These are phyloP conservation scores for Pittosporum tobira DNA, from an alignment of 129 eudicot genomes.

Conservation along the genomic window DNA sequence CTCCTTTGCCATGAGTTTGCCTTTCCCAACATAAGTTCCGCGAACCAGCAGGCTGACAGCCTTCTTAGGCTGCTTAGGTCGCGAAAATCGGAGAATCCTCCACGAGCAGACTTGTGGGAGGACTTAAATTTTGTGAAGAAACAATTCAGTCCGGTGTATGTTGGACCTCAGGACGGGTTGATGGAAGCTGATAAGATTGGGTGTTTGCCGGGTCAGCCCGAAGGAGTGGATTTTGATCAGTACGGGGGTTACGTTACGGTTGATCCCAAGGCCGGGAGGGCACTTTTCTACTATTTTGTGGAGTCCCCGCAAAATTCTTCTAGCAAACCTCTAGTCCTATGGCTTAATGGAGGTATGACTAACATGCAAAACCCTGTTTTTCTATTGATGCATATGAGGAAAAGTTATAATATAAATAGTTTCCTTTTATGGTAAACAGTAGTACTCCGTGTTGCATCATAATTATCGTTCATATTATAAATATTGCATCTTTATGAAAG, in stretches of 20 bases:
- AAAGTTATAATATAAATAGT: too few relatives aligned
- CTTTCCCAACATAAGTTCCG: too few relatives aligned
- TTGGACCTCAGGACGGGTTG: conserved; percentile 16
- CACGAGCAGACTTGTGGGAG: background rate
- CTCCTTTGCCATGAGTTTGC: background rate
- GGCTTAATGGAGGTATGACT: conserved; percentile 21
- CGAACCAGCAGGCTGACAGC: background rate
- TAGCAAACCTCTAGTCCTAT: conserved; percentile 26
- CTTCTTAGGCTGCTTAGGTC: background rate
- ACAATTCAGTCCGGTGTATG: background rate
- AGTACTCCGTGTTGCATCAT: too few relatives aligned
- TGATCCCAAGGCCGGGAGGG: conserved; percentile 21
- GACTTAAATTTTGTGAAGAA: background rate
- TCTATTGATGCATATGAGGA: too few relatives aligned
- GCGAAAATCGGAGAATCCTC: background rate
- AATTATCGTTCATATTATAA: too few relatives aligned
- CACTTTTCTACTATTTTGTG: conserved; percentile 30
- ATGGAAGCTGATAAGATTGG: conserved; percentile 21
- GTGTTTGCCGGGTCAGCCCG: conserved; percentile 30
- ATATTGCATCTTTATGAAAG: too few relatives aligned
- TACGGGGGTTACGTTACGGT: conserved; percentile 32
- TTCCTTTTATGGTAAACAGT: too few relatives aligned
- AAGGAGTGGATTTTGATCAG: conserved; percentile 22
- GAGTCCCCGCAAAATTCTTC: conserved; percentile 24
- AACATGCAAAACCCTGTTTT: background rate